These are phyloP conservation scores for Eucalyptus curtisii DNA, from an alignment of 345 rosid species.

Conservation along the genomic window DNA sequence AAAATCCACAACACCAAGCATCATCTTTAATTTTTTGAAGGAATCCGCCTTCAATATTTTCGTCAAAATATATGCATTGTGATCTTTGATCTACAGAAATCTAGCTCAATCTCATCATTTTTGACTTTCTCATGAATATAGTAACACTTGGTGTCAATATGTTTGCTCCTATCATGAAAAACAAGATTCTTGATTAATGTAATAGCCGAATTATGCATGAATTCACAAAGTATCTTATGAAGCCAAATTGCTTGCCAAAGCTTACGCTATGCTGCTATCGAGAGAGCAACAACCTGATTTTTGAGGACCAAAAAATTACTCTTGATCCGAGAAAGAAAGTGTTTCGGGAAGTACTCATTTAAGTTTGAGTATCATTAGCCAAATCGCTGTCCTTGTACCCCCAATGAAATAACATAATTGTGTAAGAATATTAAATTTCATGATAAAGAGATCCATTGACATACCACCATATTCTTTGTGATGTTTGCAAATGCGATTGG, in stretches of 20 bases:
- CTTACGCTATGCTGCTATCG: background rate
- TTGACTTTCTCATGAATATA: too few relatives aligned
- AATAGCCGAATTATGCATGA: too few relatives aligned
- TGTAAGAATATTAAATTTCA: background rate
- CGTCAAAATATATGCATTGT: background rate
- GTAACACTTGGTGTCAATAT: background rate
- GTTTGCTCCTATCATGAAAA: background rate
- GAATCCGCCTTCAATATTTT: too few relatives aligned
- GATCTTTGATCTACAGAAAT: background rate
- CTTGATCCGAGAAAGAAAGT: background rate
- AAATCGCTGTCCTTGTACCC: background rate
- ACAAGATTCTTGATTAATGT: background rate
- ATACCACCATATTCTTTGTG: too few relatives aligned
- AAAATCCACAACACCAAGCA: background rate
- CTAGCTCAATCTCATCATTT: background rate
- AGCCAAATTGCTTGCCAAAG: background rate
- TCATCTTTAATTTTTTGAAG: background rate
- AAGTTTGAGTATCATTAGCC: background rate
- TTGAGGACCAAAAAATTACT: background rate
- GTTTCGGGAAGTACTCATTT: background rate
- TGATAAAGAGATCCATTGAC: background rate
- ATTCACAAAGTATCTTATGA: background rate
- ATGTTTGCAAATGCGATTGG: background rate
- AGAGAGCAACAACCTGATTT: background rate
- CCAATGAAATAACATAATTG: too few relatives aligned